phyloP scores from a whole-genome alignment of 2,329 filamentous ascomycete genomes.

The Sphaceloma murrayae region DNA sequence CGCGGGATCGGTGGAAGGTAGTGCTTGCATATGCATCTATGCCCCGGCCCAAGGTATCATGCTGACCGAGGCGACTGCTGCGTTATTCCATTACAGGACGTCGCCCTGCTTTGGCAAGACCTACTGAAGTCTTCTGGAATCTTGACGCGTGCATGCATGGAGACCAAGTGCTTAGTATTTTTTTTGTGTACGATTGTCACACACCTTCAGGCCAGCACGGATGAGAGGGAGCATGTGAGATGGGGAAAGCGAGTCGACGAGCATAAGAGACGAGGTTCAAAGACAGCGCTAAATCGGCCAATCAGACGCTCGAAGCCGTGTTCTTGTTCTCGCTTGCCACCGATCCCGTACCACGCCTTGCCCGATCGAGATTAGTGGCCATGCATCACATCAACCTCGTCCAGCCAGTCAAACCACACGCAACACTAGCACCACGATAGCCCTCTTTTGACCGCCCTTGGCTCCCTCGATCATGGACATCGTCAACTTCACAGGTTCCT shows the following conservation, averaged over 20 bases:
- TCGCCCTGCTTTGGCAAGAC: too few species aligned
- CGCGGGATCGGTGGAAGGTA: background rate
- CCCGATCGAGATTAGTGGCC: background rate
- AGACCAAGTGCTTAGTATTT: background rate
- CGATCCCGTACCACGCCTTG: background rate
- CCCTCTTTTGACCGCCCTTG: constrained; percentile 8
- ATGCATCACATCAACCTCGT: constrained; percentile 13
- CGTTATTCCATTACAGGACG: too few species aligned
- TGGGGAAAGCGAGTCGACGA: background rate
- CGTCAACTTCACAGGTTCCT: too few species aligned
- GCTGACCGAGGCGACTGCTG: too few species aligned
- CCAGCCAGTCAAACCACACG: constrained; percentile 8
- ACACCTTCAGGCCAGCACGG: background rate
- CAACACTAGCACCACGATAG: constrained; percentile 1
- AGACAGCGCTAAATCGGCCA: constrained; percentile 15
- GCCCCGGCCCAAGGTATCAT: too few species aligned
- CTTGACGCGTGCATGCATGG: background rate
- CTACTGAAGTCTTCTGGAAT: background rate
- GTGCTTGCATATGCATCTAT: constrained; percentile 12
- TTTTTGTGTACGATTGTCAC: background rate
- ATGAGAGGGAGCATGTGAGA: background rate
- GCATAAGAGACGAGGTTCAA: constrained; percentile 3
- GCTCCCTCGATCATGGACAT: background rate
- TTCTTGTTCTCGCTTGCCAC: constrained; percentile 7
- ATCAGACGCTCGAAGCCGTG: background rate